Percentiles rank a stretch among this genome's conserved stretches.
phyloP scores from a whole-genome alignment of 495 filamentous ascomycete species.

The Sphaerosporella brunnea region DNA sequence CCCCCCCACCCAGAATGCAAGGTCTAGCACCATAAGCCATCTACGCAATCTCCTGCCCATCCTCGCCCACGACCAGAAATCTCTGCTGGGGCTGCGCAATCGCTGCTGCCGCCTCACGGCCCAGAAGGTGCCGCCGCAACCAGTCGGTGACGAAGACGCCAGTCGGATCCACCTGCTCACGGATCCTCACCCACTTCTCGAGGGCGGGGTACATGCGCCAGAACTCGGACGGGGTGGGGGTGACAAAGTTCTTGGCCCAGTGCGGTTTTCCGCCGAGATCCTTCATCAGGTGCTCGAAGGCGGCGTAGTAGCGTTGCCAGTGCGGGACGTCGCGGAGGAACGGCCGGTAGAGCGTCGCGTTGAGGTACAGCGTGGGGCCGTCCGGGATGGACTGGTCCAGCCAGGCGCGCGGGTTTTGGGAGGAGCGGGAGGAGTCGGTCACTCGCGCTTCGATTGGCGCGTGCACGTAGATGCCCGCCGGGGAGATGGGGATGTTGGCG shows the following conservation, averaged over 20 bases:
- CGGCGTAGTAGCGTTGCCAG: conserved; percentile 65
- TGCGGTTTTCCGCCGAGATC: conserved; percentile 80
- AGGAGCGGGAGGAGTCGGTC: conserved; percentile 25
- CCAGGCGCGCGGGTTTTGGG: conserved; percentile 44
- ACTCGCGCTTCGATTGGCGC: conserved; percentile 87
- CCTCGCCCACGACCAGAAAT: background rate
- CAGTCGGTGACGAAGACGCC: conserved; percentile 87
- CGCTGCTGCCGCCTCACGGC: conserved; percentile 7
- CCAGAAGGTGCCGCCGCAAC: conserved; percentile 55
- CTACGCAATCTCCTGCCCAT: background rate
- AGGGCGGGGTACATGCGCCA: conserved; percentile 33
- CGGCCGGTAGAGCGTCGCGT: conserved; percentile 86
- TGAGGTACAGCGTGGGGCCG: conserved; percentile 77
- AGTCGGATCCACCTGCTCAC: conserved; percentile 49
- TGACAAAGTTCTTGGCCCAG: conserved; percentile 90
- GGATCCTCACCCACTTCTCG: conserved; percentile 17
- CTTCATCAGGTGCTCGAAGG: conserved; percentile 91
- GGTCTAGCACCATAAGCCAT: too few species aligned
- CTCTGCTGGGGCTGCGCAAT: background rate
- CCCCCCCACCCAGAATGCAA: too few species aligned
- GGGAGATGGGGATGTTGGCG: conserved; percentile 59
- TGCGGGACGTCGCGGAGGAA: conserved; percentile 69
- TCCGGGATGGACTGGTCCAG: conserved; percentile 52
- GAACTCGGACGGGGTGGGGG: conserved; percentile 39
- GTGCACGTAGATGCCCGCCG: conserved; percentile 70